Base-by-base conservation (phyloP, 2,329 filamentous ascomycete species). In the Colletotrichum echinochloae region DNA sequence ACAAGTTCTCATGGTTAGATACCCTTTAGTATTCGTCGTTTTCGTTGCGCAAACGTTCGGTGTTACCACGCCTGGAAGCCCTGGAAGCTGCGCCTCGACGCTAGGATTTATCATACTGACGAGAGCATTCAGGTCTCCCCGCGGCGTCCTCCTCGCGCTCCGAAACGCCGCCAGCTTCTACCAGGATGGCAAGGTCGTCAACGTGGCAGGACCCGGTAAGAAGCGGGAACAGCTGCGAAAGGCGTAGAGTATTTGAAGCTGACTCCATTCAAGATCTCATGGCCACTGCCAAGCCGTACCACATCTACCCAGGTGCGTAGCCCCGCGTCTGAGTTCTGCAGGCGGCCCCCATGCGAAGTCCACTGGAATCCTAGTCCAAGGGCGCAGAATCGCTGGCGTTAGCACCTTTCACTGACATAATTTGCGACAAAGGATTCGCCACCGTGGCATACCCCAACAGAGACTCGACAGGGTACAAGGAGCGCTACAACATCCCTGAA, bases 391-490 rank as follows among this genome's bases (percentile, higher is more conserved):
- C 46, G n/a, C n/a, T 28, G 5, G 4, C 23, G 6, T 1, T 26
- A 11, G 16, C 39, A 20, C 23, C 4, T 16, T 5, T 33, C 3
- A 33, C 52, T 55, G 6, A 44, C 60, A 16, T 23, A 26, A 18
- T 1, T 18, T 54, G 30, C 5, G 28, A 46, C 6, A 3, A 39
- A 63, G 65, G 89, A 41, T 92, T 88, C 77, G 88, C 89, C n/a
- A 91, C 92, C 76, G 89, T 92, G 71, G 89, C 88, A n/a, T 92
- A 92, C 80, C 88, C 89, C 60, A 92, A 92, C 84, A 85, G 90
- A 73, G 90, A 92, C 81, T 90, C 87, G 35, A 90, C 88, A 5
- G 84, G 86, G 5, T 92, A 89, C 86, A 85, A 85, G 72, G 88
- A 91, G 81, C 86, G 89, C 71, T 92, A 92, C 83, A 82, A 84